Conservation (phyloP, 2,329 filamentous ascomycete genomes). For the Aspergillus sclerotialis region DNA sequence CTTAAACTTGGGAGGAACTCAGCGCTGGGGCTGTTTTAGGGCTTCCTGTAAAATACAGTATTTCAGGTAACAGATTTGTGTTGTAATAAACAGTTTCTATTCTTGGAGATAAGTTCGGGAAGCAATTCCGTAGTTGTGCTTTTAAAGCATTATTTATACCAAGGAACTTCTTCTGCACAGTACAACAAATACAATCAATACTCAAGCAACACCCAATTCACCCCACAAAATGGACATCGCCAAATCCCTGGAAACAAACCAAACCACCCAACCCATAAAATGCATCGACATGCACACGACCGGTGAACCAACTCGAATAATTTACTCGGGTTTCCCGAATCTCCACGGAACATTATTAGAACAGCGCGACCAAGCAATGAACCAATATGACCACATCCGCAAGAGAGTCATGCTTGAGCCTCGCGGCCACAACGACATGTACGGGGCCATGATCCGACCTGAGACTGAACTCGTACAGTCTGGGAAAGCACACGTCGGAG, state of each 20-base stretch:
- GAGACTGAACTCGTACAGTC: constrained; percentile 36
- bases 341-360: constrained; percentile 35
- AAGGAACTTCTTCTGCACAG: neutral
- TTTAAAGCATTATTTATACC: too few relatives aligned
- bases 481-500: constrained; percentile 42
- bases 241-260: constrained; percentile 2
- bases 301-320: constrained; percentile 44
- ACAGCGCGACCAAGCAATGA: constrained; percentile 32
- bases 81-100: too few relatives aligned
- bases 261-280: constrained; percentile 11
- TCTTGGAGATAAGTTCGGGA: too few relatives aligned
- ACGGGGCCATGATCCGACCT: constrained; percentile 40
- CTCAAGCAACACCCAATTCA: neutral
- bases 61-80: too few relatives aligned
- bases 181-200: neutral
- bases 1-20: too few relatives aligned
- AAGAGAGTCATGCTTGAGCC: constrained; percentile 41
- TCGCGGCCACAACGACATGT: constrained; percentile 47
- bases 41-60: too few relatives aligned
- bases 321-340: constrained; percentile 35
- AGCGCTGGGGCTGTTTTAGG: too few relatives aligned
- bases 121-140: too few relatives aligned
- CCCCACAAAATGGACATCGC: constrained; percentile 12
- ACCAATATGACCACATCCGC: constrained; percentile 36
- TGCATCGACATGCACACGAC: constrained; percentile 43